phyloP scores from a whole-genome alignment of 2,329 filamentous ascomycete species.

The Coleophoma crateriformis region DNA sequence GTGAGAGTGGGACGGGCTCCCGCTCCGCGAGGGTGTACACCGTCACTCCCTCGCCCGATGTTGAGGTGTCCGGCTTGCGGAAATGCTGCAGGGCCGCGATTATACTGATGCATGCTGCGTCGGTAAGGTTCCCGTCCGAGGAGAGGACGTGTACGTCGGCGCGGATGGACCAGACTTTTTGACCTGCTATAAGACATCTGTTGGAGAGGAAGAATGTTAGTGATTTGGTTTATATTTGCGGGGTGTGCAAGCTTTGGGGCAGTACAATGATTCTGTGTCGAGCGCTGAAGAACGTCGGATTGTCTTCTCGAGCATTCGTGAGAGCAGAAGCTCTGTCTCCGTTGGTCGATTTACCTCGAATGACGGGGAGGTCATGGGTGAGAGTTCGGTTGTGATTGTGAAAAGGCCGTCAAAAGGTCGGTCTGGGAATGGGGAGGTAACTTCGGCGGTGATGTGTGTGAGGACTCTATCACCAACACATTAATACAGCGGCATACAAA shows the following conservation, averaged over 20 bases:
- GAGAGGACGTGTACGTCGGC: constrained; percentile 89
- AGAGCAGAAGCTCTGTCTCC: constrained; percentile 79
- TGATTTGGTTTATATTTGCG: too few relatives aligned
- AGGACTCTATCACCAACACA: constrained; percentile 56
- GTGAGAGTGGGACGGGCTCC: constrained; percentile 83
- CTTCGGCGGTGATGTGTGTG: constrained; percentile 81
- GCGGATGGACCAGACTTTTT: constrained; percentile 87
- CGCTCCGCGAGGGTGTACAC: constrained; percentile 81
- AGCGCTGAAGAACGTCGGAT: constrained; percentile 87
- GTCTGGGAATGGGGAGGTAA: constrained; percentile 78
- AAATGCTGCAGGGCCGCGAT: constrained; percentile 89
- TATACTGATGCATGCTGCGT: constrained; percentile 79
- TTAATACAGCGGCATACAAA: background rate
- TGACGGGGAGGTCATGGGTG: constrained; percentile 84
- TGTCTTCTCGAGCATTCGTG: constrained; percentile 87
- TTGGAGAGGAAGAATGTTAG: too few relatives aligned
- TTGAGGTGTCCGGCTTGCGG: constrained; percentile 79
- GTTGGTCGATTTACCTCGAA: constrained; percentile 83
- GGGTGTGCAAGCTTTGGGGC: background rate
- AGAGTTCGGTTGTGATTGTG: constrained; percentile 85
- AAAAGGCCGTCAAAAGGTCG: constrained; percentile 95
- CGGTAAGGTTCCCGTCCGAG: constrained; percentile 85
- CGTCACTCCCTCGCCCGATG: constrained; percentile 78
- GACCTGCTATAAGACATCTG: constrained; percentile 75
- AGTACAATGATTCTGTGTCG: constrained; percentile 78